phyloP scores from a whole-genome alignment of 306 rosid genomes.

The Trichosanthes truncata region DNA sequence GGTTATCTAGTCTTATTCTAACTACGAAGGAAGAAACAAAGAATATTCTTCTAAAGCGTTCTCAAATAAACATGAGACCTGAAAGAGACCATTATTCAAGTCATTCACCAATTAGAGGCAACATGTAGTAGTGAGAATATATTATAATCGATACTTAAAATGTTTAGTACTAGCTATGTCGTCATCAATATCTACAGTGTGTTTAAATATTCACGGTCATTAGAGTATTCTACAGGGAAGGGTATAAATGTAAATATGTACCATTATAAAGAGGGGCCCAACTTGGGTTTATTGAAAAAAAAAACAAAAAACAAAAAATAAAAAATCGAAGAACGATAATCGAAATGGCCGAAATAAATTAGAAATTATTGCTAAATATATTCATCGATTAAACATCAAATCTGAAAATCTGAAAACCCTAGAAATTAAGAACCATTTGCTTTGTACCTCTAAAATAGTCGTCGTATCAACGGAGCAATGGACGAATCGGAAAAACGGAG shows the following conservation, averaged over 20 bases:
- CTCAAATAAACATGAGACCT: not conserved
- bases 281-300: not conserved
- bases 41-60: slow-evolving; percentile 8
- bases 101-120: not conserved
- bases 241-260: not conserved
- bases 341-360: not conserved
- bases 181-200: not conserved
- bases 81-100: not conserved
- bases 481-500: not conserved
- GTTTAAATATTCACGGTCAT: not conserved
- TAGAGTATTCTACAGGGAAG: not conserved
- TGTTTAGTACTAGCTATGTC: not conserved
- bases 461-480: not conserved
- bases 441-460: not conserved
- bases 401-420: not conserved
- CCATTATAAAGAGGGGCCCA: not conserved
- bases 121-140: not conserved
- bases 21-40: not conserved
- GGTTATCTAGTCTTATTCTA: not conserved
- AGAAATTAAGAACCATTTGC: not conserved
- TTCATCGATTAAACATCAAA: not conserved
- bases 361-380: too few species aligned
- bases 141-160: not conserved
- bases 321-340: not conserved
- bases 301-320: not conserved